phyloP scores from a whole-genome alignment of 2,329 filamentous ascomycete genomes.

The Rosellinia necatrix region DNA sequence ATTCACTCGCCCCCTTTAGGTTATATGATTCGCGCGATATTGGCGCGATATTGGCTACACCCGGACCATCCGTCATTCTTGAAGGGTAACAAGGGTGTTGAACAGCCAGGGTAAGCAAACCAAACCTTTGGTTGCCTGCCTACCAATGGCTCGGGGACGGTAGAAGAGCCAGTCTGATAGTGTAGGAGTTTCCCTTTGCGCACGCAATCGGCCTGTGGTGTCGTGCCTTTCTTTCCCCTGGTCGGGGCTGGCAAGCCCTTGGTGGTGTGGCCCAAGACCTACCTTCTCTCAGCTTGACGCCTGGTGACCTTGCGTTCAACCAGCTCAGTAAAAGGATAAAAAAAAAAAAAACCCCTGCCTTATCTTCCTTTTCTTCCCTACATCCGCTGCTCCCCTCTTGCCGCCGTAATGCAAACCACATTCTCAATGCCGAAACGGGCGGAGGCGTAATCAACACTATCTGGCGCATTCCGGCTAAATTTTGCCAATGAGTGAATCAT shows the following conservation, averaged over 20 bases:
- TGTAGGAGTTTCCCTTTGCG: constrained; percentile 9
- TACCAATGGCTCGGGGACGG: constrained; percentile 6
- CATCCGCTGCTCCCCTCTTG: too few relatives aligned
- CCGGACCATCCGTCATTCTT: constrained; percentile 20
- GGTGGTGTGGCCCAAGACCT: constrained; percentile 11
- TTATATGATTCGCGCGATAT: constrained; percentile 20
- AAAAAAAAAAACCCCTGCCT: too few relatives aligned
- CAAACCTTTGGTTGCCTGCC: constrained; percentile 20
- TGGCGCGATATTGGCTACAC: constrained; percentile 14
- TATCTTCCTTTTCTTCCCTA: too few relatives aligned
- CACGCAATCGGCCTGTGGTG: constrained; percentile 23
- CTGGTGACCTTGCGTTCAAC: not conserved
- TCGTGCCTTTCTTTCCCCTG: constrained; percentile 16
- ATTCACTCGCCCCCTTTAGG: constrained; percentile 15
- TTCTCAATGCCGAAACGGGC: constrained; percentile 15
- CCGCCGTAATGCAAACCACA: too few relatives aligned
- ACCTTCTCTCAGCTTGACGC: constrained; percentile 16
- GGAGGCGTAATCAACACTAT: constrained; percentile 9
- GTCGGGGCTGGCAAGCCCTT: constrained; percentile 6
- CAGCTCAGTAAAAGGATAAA: too few relatives aligned
- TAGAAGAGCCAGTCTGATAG: not conserved
- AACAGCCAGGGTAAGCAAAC: too few relatives aligned
- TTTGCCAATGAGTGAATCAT: not conserved
- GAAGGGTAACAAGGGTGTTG: constrained; percentile 18
- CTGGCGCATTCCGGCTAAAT: constrained; percentile 26